A percentile compares a stretch with the other conserved stretches of the same genome.
These are phyloP conservation scores for Cladophialophora chaetospira DNA, from an alignment of 2,329 filamentous ascomycete genomes.

Conservation along the genomic window DNA sequence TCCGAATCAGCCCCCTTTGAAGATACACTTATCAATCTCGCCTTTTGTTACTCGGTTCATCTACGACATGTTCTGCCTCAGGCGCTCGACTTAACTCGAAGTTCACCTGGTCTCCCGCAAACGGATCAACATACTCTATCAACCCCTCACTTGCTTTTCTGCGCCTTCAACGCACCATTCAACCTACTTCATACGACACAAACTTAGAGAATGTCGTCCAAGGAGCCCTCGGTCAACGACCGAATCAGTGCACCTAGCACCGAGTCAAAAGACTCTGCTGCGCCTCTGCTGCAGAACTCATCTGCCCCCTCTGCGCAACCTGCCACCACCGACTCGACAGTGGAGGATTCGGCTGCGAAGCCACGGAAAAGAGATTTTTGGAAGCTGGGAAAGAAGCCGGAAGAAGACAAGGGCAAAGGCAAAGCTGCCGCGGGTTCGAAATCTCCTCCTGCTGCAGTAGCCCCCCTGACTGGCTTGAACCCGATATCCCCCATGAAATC, in stretches of 20 bases:
- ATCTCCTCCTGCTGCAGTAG: conserved; percentile 31
- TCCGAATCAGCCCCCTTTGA: conserved; percentile 9
- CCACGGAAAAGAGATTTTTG: conserved; percentile 61
- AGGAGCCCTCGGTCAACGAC: conserved; percentile 22
- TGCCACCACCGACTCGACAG: conserved; percentile 1
- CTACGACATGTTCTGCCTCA: conserved; percentile 11
- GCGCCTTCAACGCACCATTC: not conserved
- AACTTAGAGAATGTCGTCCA: conserved; percentile 15
- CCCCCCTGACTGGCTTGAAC: conserved; percentile 31
- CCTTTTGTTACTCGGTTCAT: not conserved
- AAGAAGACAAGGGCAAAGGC: conserved; percentile 37
- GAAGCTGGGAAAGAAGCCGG: conserved; percentile 65
- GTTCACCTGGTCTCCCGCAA: not conserved
- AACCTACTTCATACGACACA: not conserved
- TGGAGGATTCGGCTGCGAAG: conserved; percentile 37
- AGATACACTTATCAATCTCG: conserved; percentile 2
- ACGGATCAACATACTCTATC: not conserved
- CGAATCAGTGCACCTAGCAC: conserved; percentile 26
- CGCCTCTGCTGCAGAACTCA: conserved; percentile 23
- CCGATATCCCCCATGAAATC: conserved; percentile 36
- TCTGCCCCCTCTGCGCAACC: not conserved
- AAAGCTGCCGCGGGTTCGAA: conserved; percentile 32
- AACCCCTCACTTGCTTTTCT: not conserved
- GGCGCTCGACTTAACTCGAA: not conserved
- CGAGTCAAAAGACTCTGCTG: conserved; percentile 29